Conservation (phyloP, 2,329 filamentous ascomycete genomes). For the Alternaria sp. region DNA sequence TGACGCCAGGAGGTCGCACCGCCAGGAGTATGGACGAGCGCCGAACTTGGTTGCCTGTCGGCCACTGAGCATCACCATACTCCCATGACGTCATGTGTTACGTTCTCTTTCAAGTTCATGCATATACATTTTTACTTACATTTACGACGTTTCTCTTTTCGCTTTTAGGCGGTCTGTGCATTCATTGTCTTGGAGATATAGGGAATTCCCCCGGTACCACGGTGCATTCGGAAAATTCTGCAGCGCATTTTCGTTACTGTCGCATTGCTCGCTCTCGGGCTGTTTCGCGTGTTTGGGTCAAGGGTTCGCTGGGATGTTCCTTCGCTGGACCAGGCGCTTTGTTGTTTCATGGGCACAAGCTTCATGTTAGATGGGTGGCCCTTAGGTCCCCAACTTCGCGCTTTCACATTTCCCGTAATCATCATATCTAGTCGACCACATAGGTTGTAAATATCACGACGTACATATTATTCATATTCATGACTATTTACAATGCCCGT, state of each 20-base stretch:
- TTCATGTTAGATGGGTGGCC: neutral
- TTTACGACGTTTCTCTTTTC: neutral
- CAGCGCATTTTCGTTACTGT: neutral
- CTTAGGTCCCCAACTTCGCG: neutral
- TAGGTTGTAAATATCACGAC: neutral
- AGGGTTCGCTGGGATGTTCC: constrained; percentile 4
- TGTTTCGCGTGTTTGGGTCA: neutral
- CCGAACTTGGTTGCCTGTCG: constrained; percentile 61
- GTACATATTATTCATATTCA: neutral
- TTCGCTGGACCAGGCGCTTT: neutral
- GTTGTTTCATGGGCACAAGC: constrained; percentile 6
- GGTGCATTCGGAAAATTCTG: neutral
- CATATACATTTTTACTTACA: constrained; percentile 13
- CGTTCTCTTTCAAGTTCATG: constrained; percentile 15
- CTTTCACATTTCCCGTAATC: neutral
- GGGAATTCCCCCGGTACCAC: neutral
- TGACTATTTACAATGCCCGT: neutral
- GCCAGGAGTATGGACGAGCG: constrained; percentile 70
- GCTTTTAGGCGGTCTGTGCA: constrained; percentile 5
- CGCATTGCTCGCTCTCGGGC: neutral
- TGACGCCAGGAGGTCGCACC: constrained; percentile 68
- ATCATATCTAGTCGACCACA: neutral
- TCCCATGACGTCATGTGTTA: constrained; percentile 40
- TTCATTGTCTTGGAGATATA: neutral
- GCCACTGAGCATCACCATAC: constrained; percentile 27